A percentile compares a stretch with the other conserved stretches of the same genome.
These are phyloP conservation scores for Medakamo hakoo DNA, from an alignment of 139 green algal genomes.

Conservation along the genomic window DNA sequence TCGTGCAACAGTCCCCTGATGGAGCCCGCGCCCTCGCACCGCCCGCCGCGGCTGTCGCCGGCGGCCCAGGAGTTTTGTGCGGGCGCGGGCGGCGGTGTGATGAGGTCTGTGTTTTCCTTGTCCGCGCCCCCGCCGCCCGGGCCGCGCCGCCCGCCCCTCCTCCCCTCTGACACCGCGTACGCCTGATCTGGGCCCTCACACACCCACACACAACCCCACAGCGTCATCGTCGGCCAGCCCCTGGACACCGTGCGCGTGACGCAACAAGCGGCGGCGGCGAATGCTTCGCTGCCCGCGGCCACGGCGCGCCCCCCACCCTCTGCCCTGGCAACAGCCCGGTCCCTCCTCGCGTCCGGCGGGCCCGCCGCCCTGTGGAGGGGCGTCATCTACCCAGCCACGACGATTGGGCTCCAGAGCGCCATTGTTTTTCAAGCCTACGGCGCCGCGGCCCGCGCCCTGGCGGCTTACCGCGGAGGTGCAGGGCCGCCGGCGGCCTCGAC, in stretches of 20 bases:
- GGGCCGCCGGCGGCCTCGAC: neutral
- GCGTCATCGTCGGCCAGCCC: constrained; percentile 26
- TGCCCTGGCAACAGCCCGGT: neutral
- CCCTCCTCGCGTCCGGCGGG: constrained; percentile 15
- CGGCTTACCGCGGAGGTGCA: neutral
- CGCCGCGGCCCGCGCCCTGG: constrained; percentile 3
- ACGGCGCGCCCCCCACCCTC: neutral
- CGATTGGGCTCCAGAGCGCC: constrained; percentile 33
- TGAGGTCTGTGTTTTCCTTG: no score
- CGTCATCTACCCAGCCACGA: constrained; percentile 34
- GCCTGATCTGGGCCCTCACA: no score
- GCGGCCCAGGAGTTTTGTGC: no score
- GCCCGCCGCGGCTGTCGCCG: no score
- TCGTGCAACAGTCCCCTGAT: no score
- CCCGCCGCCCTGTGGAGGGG: constrained; percentile 22
- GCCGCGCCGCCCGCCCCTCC: no score
- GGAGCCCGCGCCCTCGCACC: no score
- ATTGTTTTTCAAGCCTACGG: constrained; percentile 39
- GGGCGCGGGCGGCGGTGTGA: no score
- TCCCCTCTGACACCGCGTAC: no score
- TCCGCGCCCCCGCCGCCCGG: no score
- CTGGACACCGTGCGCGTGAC: constrained; percentile 35
- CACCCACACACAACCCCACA: no score
- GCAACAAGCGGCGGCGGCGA: constrained; percentile 22
- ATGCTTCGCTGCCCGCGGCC: neutral